A percentile compares a stretch with the other conserved stretches of the same genome.
Conservation (phyloP, 2,329 filamentous ascomycete genomes). For the Raffaelea arxii region DNA sequence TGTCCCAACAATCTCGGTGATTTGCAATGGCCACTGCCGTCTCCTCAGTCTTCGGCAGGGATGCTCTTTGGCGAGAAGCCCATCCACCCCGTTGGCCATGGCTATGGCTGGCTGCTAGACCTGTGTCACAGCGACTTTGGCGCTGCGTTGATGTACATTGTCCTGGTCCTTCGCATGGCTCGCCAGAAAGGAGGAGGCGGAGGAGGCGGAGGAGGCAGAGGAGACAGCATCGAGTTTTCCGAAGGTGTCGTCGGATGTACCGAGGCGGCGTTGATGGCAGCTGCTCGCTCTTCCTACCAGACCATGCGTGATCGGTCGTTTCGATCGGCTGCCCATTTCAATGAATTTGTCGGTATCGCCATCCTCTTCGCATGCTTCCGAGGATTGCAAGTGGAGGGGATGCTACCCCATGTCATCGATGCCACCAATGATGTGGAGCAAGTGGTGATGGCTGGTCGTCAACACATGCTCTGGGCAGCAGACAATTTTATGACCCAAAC, state of each 20-base stretch:
- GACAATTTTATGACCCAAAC: too few species aligned
- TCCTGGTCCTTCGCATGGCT: slow-evolving; percentile 10
- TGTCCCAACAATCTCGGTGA: too few species aligned
- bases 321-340: slow-evolving; percentile 15
- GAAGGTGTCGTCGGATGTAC: too few species aligned
- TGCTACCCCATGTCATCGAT: slow-evolving; percentile 11
- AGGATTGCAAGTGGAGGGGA: slow-evolving; percentile 2
- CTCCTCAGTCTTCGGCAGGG: too few species aligned
- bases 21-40: too few species aligned
- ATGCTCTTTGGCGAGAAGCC: too few species aligned
- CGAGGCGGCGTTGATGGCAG: slow-evolving; percentile 2
- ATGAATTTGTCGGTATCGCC: slow-evolving; percentile 14
- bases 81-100: too few species aligned
- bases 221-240: too few species aligned
- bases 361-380: slow-evolving; percentile 13
- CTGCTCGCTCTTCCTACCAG: slow-evolving; percentile 10
- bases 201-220: too few species aligned
- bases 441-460: slow-evolving; percentile 13
- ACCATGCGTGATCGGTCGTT: slow-evolving; percentile 12
- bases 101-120: slow-evolving; percentile 15
- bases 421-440: slow-evolving; percentile 16
- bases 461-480: slow-evolving; percentile 12
- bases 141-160: slow-evolving; percentile 14
- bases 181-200: not conserved
- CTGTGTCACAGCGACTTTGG: slow-evolving; percentile 18